Percentiles rank a stretch among this genome's conserved stretches.
Conservation (phyloP, 2,329 filamentous ascomycete species). For the Alternaria atra region DNA sequence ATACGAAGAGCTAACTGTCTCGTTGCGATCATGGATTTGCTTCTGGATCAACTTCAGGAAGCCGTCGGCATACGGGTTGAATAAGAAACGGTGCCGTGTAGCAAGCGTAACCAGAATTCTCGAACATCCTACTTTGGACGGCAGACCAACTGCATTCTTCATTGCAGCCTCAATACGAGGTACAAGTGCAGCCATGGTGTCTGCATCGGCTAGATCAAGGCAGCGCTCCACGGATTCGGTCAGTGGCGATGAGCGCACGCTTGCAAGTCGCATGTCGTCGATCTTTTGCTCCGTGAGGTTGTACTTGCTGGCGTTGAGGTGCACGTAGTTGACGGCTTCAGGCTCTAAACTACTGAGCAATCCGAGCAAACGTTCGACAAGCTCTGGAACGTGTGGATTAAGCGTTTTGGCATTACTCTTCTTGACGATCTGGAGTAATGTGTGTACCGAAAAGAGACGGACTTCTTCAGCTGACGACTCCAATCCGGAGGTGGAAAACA, state of each 20-base stretch:
- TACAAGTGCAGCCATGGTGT: conserved; percentile 77
- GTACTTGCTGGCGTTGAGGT: conserved; percentile 84
- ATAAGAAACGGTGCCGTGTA: conserved; percentile 78
- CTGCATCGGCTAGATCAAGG: conserved; percentile 81
- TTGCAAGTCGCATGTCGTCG: conserved; percentile 83
- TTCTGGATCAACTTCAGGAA: conserved; percentile 83
- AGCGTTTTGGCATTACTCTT: conserved; percentile 80
- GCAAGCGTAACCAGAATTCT: conserved; percentile 85
- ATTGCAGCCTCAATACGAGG: conserved; percentile 79
- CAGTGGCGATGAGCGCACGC: conserved; percentile 85
- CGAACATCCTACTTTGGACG: conserved; percentile 91
- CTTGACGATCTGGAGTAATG: conserved; percentile 88
- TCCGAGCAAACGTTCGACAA: conserved; percentile 82
- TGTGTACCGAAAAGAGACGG: conserved; percentile 78
- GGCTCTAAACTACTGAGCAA: conserved; percentile 89
- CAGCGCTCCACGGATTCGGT: conserved; percentile 92
- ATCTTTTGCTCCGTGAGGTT: conserved; percentile 89
- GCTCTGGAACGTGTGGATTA: conserved; percentile 79
- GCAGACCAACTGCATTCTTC: conserved; percentile 86
- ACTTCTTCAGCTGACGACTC: conserved; percentile 91
- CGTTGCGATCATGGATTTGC: conserved; percentile 87
- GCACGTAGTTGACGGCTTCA: conserved; percentile 89
- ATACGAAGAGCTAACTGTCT: conserved; percentile 90
- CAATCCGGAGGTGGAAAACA: conserved; percentile 86
- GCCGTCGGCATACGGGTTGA: conserved; percentile 76